A percentile compares a stretch with the other conserved stretches of the same genome.
phyloP scores from a whole-genome alignment of 1,284 basidiomycete species.

The Ceratobasidium papillatum region DNA sequence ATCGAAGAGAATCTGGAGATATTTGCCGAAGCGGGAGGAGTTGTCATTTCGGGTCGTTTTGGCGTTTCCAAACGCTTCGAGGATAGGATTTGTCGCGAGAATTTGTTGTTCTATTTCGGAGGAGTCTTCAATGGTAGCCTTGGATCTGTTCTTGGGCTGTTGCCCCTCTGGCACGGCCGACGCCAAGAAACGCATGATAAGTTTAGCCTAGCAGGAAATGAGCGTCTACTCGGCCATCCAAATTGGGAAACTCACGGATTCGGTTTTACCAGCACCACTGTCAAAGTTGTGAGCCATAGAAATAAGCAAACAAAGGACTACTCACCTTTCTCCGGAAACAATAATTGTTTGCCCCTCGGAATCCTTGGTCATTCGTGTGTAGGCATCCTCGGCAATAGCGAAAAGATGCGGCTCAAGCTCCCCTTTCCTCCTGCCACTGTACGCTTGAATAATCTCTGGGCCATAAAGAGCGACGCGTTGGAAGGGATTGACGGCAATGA shows the following conservation, averaged over 20 bases:
- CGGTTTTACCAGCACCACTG: conserved; percentile 99
- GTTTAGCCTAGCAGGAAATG: conserved; percentile 78
- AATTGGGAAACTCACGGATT: conserved; percentile 70
- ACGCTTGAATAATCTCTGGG: conserved; percentile 96
- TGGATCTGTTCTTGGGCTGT: conserved; percentile 69
- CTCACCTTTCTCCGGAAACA: conserved; percentile 96
- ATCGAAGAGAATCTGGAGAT: conserved; percentile 99
- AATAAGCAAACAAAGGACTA: conserved; percentile 47
- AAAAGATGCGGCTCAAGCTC: conserved; percentile 98
- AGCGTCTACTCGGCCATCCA: conserved; percentile 18
- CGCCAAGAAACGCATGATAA: conserved; percentile 99
- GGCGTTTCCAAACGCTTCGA: conserved; percentile 99
- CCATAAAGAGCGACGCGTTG: conserved; percentile 93
- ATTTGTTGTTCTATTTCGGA: conserved; percentile 98
- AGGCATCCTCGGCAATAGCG: conserved; percentile 99
- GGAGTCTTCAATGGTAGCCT: conserved; percentile 78
- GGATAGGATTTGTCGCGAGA: conserved; percentile 97
- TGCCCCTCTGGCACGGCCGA: conserved; percentile 73
- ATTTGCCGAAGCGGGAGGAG: conserved; percentile 98
- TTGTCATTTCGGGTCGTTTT: conserved; percentile 99
- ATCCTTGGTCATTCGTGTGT: conserved; percentile 96
- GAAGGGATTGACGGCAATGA: conserved; percentile 99
- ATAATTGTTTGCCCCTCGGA: conserved; percentile 98
- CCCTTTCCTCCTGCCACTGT: conserved; percentile 90
- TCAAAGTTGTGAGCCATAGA: conserved; percentile 25